phyloP scores from a whole-genome alignment of 768 basidiomycete genomes.

The Tricholoma hemisulphureum region DNA sequence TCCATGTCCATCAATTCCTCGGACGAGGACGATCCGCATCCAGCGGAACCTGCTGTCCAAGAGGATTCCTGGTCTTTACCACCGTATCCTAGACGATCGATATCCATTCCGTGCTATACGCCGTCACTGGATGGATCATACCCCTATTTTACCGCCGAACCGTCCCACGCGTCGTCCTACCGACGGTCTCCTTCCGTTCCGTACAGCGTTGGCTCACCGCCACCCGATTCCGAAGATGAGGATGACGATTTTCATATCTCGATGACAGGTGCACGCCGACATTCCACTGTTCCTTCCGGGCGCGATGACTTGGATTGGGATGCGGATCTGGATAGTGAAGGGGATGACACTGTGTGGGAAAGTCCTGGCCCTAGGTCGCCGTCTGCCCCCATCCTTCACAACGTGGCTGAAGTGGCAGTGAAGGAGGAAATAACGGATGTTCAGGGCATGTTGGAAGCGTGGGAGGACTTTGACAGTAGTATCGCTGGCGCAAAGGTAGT shows the following conservation, averaged over 20 bases:
- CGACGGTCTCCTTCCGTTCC: conserved; percentile 62
- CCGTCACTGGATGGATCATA: conserved; percentile 41
- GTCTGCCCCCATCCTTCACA: conserved; percentile 44
- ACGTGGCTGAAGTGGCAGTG: conserved; percentile 36
- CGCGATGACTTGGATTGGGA: conserved; percentile 43
- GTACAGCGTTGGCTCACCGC: conserved; percentile 59
- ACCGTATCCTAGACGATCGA: conserved; percentile 56
- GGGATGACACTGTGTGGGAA: conserved; percentile 63
- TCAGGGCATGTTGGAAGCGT: conserved; percentile 63
- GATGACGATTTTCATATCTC: conserved; percentile 47
- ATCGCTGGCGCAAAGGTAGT: conserved; percentile 43
- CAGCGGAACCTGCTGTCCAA: conserved; percentile 21
- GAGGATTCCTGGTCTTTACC: conserved; percentile 52
- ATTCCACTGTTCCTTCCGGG: conserved; percentile 25
- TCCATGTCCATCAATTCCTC: conserved; percentile 46
- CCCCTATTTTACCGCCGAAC: conserved; percentile 25
- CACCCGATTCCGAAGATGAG: conserved; percentile 71
- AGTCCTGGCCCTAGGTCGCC: conserved; percentile 64
- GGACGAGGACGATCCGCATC: conserved; percentile 32
- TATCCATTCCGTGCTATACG: conserved; percentile 55
- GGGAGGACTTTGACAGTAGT: conserved; percentile 60
- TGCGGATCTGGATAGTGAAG: conserved; percentile 51
- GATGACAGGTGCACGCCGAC: conserved; percentile 40
- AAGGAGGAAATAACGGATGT: conserved; percentile 65
- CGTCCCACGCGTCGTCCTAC: conserved; percentile 22